Base-by-base conservation (phyloP, 2,329 filamentous ascomycete genomes). In the Xylariaceae sp. region DNA sequence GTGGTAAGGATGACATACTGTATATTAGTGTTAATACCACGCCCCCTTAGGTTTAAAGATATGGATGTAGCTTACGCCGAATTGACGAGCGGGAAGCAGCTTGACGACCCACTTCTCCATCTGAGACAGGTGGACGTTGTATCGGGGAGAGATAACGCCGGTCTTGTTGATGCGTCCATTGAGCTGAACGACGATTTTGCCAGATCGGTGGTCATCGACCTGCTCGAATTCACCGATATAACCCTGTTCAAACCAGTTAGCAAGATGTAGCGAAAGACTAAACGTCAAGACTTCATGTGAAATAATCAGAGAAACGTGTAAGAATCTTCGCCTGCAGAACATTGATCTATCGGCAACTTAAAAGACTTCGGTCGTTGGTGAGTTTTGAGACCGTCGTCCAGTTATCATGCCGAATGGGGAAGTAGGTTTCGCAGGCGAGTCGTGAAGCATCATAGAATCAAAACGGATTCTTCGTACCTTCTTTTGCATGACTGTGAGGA, bases 91-190 rank as follows among this genome's bases (percentile, higher is more conserved):
- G 70, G 95, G 95, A 67, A 99, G 88, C 76, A 99, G 90, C 88
- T 96, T 96, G 83, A 96, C 92, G 74, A 98, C 92, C 95, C 95
- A 99, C 87, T 98, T 97, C 91, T 99, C 95, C 77, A 99, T 87
- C 74, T 99, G 95, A 75, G 86, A 83, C 75, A 99, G 92, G 80
- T 94, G 92, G 81, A 99, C 91, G 87, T 98, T 98, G 91, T 96
- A 99, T 79, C 95, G 91, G 78, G 95, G 95, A 69, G 89, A 95
- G 87, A 99, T 99, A 84, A 97, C 94, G 86, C 94, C 95, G 67
- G 91, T 95, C 89, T 98, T 97, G 91, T 97, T 97, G 80, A 97
- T 87, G 72, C 92, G 95, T 81, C 95, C 95, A 84, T 96, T 99
- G 69, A 99, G 90, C 87, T 99, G 95, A 75, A 99, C 95, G 74